Percentiles rank a stretch among this genome's conserved stretches.
Conservation (phyloP, 257 asterid genomes). For the Solanum clarkiae region DNA sequence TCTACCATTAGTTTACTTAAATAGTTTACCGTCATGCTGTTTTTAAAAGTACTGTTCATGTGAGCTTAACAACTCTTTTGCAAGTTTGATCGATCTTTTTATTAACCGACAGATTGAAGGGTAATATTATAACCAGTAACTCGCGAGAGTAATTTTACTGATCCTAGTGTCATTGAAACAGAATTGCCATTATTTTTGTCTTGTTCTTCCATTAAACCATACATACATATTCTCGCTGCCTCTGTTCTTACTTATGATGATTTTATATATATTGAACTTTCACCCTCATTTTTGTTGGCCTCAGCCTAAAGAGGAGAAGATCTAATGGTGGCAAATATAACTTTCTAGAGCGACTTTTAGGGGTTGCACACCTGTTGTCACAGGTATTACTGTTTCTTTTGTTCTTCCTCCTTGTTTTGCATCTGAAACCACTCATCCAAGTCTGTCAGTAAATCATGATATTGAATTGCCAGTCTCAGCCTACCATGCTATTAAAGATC, state of each 20-base stretch:
- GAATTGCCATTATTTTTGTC: neutral
- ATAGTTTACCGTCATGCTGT: neutral
- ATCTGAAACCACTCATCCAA: neutral
- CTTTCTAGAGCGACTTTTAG: conserved; percentile 75
- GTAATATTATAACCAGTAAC: neutral
- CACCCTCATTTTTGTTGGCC: neutral
- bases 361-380: conserved; percentile 58
- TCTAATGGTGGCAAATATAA: conserved; percentile 41
- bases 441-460: neutral
- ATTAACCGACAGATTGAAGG: neutral
- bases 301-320: conserved; percentile 74
- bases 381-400: conserved; percentile 23
- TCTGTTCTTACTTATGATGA: neutral
- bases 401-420: neutral
- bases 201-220: neutral
- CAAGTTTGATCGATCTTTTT: neutral
- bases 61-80: neutral
- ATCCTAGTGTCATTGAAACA: neutral
- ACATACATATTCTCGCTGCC: neutral
- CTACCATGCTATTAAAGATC: neutral
- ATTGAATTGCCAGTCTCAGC: neutral
- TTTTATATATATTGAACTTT: neutral
- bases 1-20: neutral
- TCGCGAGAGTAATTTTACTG: neutral
- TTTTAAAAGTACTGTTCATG: neutral